phyloP scores from a whole-genome alignment of 2,329 filamentous ascomycete species.

The Acrodontium crateriforme region DNA sequence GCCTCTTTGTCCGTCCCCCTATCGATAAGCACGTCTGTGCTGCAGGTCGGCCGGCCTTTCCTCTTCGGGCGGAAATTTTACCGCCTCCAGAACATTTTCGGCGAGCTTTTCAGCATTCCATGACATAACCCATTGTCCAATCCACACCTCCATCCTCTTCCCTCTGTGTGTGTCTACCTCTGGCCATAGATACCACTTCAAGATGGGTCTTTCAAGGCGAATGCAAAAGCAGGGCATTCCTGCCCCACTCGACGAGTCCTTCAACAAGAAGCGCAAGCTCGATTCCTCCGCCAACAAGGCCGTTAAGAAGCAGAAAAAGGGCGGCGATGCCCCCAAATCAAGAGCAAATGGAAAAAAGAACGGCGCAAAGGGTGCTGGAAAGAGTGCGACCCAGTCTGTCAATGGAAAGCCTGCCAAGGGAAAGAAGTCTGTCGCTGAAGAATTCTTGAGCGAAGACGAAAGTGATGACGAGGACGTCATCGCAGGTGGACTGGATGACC shows the following conservation, averaged over 20 bases:
- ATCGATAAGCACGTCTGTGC: too few relatives aligned
- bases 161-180: too few relatives aligned
- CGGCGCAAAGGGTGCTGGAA: conserved; percentile 22
- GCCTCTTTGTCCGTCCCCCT: too few relatives aligned
- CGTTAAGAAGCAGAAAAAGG: conserved; percentile 52
- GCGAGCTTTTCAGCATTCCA: too few relatives aligned
- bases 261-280: conserved; percentile 77
- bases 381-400: conserved; percentile 18
- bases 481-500: conserved; percentile 17
- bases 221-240: conserved; percentile 94
- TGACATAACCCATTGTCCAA: too few relatives aligned
- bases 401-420: conserved; percentile 23
- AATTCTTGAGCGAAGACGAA: conserved; percentile 26
- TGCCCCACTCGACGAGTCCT: conserved; percentile 57
- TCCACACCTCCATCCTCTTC: too few relatives aligned
- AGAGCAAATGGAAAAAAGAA: conserved; percentile 26
- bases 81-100: too few relatives aligned
- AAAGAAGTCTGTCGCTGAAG: conserved; percentile 20
- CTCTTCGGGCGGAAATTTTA: too few relatives aligned
- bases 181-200: too few relatives aligned
- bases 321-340: conserved; percentile 28
- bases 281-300: conserved; percentile 41
- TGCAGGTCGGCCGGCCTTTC: too few relatives aligned
- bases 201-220: conserved; percentile 78
- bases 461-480: conserved; percentile 11